A percentile compares a stretch with the other conserved stretches of the same genome.
Evolutionary conservation across 2,329 filamentous ascomycete species (phyloP).

Genomic region (Pseudodiploospora longispora): DNA sequence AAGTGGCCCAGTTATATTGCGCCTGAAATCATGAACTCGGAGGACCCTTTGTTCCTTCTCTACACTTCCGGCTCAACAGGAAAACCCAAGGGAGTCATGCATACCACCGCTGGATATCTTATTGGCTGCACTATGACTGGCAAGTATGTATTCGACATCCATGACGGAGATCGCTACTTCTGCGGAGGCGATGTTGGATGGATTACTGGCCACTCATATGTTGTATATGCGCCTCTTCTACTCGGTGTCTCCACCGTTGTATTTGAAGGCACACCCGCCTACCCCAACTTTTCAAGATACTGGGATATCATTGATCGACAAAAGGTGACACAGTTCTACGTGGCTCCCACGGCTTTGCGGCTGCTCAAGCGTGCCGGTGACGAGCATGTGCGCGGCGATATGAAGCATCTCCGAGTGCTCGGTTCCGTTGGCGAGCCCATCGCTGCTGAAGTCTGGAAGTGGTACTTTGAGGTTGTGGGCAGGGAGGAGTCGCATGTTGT

Average conservation of each 20-base stretch:
- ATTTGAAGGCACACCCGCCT: conserved; percentile 95
- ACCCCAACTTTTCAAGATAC: conserved; percentile 96
- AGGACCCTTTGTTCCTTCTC: conserved; percentile 93
- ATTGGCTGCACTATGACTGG: conserved; percentile 86
- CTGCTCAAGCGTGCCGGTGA: conserved; percentile 93
- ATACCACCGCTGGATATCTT: conserved; percentile 94
- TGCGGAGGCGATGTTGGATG: conserved; percentile 97
- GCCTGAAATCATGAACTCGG: conserved; percentile 81
- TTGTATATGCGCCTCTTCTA: conserved; percentile 90
- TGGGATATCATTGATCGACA: conserved; percentile 98
- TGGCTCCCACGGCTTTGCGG: conserved; percentile 87
- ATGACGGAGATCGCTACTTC: conserved; percentile 89
- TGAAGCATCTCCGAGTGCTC: conserved; percentile 82
- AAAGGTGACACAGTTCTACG: conserved; percentile 95
- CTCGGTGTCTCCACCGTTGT: conserved; percentile 92
- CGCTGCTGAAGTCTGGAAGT: conserved; percentile 97
- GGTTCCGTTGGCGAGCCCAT: conserved; percentile 97
- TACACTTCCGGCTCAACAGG: conserved; percentile 98
- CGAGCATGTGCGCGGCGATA: conserved; percentile 80
- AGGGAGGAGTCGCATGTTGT: conserved; percentile 90
- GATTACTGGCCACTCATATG: conserved; percentile 98
- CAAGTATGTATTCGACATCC: conserved; percentile 98
- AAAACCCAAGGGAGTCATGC: conserved; percentile 98
- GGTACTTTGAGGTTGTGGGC: conserved; percentile 94
- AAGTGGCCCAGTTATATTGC: conserved; percentile 93